phyloP scores from a whole-genome alignment of 2,329 filamentous ascomycete species.

The Nannizzia gypsea region DNA sequence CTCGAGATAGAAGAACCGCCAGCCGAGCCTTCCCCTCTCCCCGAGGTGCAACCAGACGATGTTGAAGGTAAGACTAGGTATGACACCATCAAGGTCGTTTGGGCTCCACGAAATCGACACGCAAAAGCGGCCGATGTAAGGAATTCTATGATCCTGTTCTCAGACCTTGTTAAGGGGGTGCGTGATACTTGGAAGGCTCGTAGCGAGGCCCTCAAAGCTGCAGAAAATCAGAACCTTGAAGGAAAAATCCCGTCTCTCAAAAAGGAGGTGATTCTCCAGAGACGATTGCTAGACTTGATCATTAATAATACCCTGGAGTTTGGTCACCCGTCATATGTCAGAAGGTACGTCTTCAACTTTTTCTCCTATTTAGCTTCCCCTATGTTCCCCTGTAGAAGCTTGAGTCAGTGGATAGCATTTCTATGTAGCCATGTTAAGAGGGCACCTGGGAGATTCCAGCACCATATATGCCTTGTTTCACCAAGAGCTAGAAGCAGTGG shows the following conservation, averaged over 20 bases:
- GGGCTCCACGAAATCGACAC: slow-evolving; percentile 44
- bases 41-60: slow-evolving; percentile 40
- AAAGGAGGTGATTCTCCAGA: slow-evolving; percentile 46
- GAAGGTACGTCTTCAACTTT: slow-evolving; percentile 35
- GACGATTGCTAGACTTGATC: slow-evolving; percentile 45
- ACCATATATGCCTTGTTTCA: neutral
- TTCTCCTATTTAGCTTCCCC: slow-evolving; percentile 3
- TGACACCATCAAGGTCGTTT: slow-evolving; percentile 50
- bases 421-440: slow-evolving; percentile 26
- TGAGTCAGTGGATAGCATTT: slow-evolving; percentile 26
- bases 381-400: slow-evolving; percentile 25
- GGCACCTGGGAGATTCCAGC: neutral
- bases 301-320: slow-evolving; percentile 32
- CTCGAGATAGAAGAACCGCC: slow-evolving; percentile 41
- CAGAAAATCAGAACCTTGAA: slow-evolving; percentile 46
- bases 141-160: slow-evolving; percentile 44
- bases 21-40: slow-evolving; percentile 44
- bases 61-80: slow-evolving; percentile 44
- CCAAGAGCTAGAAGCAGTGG: neutral
- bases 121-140: slow-evolving; percentile 43
- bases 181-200: slow-evolving; percentile 52
- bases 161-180: slow-evolving; percentile 48
- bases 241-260: slow-evolving; percentile 44
- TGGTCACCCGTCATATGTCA: slow-evolving; percentile 37
- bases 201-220: slow-evolving; percentile 44